Evolutionary conservation across 176 grass and related monocot species (phyloP), one percentile per base, ranked within the genome.

Genomic region (Rhynchospora pubera): DNA sequence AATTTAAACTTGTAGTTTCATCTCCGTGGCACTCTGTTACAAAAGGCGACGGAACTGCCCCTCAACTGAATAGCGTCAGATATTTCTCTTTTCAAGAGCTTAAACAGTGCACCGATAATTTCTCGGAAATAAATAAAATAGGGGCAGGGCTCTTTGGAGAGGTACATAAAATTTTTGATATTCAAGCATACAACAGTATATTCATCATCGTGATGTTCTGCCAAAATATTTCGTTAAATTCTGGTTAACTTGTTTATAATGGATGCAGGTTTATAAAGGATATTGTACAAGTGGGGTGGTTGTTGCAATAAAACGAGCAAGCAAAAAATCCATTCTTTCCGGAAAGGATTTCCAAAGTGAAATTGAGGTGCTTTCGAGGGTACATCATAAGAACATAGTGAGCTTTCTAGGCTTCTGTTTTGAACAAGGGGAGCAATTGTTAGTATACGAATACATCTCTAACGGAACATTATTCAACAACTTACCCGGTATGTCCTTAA

Each of bases 361-460:
- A 85, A 97, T 97, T 43, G 93, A 97, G 57, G 85, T 93, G 44
- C 77, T 97, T 69, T 93, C 91, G 6, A 97, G 93, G 75, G 89
- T 97, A 73, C 93, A 97, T 83, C 93, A 97, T 80, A 89, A 60
- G 80, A 97, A 93, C 77, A 79, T 97, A 15, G 91, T 93, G 79
- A 83, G 78, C 55, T 84, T 97, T 78, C 75, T 93, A 64, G 93
- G 93, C n/a, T 97, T 97, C 73, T 97, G 89, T 83, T 93, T 86
- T 64, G 91, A 97, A 32, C 87, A 97, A 88, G 91, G 85, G 59
- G 93, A 95, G 72, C 90, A 92, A 83, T 90, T 96, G 90, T 63
- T 96, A 78, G 90, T 96, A 6, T 97, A 97, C 21, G 93, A 97
- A 60, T 97, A 86, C 52, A 57, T 97, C n/a, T n/a, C n/a, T n/a